phyloP scores from a whole-genome alignment of 129 eudicot genomes.

The Daucus carota region DNA sequence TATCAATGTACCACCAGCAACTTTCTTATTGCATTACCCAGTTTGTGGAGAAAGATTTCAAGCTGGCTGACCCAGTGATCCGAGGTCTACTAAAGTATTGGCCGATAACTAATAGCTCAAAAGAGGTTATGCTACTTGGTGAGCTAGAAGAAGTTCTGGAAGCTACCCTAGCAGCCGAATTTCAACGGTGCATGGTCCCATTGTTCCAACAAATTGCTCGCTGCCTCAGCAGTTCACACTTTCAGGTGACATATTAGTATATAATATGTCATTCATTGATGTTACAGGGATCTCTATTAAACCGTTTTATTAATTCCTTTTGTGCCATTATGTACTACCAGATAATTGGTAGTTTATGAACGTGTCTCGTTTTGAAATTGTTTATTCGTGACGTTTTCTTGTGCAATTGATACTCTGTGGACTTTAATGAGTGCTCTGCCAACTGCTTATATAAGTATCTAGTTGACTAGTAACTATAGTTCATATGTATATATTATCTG shows the following conservation, averaged over 20 bases:
- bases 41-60: conserved; percentile 30
- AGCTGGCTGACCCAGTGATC: conserved; percentile 38
- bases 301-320: not conserved
- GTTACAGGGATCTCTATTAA: not conserved
- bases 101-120: conserved; percentile 38
- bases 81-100: conserved; percentile 52
- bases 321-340: not conserved
- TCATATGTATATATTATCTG: not conserved
- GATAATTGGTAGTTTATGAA: not conserved
- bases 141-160: conserved; percentile 53
- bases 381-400: not conserved
- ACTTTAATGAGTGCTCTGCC: not conserved
- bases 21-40: conserved; percentile 43
- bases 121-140: not conserved
- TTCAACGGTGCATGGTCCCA: conserved; percentile 51
- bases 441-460: not conserved
- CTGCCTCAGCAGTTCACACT: conserved; percentile 59
- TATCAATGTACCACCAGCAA: conserved; percentile 4
- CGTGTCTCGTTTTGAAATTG: not conserved
- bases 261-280: not conserved
- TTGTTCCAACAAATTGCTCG: conserved; percentile 45
- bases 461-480: not conserved
- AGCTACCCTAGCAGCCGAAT: conserved; percentile 51
- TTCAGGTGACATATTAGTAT: conserved; percentile 39
- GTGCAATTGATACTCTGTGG: not conserved